Evolutionary conservation across 805 yeast species (phyloP).

Genomic region (Blastobotrys robertii): DNA sequence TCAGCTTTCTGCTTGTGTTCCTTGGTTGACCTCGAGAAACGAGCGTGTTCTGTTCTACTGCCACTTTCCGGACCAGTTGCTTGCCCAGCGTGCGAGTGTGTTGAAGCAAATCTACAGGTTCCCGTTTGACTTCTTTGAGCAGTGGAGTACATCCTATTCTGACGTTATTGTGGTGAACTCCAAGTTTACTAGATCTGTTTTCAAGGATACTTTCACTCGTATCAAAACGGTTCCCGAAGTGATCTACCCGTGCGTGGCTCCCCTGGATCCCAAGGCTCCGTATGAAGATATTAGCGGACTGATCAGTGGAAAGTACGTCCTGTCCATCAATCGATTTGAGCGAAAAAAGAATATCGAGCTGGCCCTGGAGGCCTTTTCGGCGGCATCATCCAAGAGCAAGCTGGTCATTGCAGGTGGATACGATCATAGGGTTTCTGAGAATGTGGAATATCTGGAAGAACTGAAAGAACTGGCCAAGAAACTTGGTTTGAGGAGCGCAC

Average conservation of each 20-base stretch:
- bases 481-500: conserved; percentile 34
- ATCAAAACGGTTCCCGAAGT: conserved; percentile 37
- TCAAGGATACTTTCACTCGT: conserved; percentile 47
- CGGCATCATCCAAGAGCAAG: conserved; percentile 16
- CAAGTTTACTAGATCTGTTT: conserved; percentile 64
- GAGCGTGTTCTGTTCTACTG: conserved; percentile 70
- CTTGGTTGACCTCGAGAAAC: conserved; percentile 41
- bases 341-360: conserved; percentile 71
- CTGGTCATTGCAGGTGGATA: conserved; percentile 87
- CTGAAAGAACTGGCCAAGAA: conserved; percentile 41
- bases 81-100: conserved; percentile 49
- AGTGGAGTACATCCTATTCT: conserved; percentile 63
- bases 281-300: conserved; percentile 4
- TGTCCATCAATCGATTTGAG: conserved; percentile 86
- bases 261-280: conserved; percentile 8
- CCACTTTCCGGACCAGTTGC: conserved; percentile 87
- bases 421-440: conserved; percentile 66
- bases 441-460: conserved; percentile 59
- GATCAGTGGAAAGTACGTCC: conserved; percentile 32
- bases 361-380: conserved; percentile 58
- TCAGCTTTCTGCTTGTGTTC: conserved; percentile 78
- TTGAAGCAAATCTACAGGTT: conserved; percentile 58
- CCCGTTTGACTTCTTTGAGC: conserved; percentile 82
- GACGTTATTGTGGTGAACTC: conserved; percentile 85
- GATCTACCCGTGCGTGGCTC: conserved; percentile 66